Conservation (phyloP, 2,329 filamentous ascomycete species). For the Emergomyces africanus region DNA sequence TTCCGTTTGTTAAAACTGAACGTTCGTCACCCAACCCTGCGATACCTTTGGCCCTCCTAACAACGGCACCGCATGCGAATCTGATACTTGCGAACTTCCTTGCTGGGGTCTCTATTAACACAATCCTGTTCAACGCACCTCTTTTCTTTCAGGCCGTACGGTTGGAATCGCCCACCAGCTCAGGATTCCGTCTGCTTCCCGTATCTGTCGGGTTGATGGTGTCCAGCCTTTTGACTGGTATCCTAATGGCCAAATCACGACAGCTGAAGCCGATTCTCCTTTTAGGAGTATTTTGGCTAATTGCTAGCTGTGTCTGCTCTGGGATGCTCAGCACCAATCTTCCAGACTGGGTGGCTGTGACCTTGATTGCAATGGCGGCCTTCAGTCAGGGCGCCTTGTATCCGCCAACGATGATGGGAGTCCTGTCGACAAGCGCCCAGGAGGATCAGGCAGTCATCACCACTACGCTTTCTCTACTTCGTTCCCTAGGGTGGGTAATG, state of each 20-base stretch:
- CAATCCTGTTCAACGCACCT: constrained; percentile 56
- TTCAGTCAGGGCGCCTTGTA: constrained; percentile 53
- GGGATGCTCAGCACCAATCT: constrained; percentile 39
- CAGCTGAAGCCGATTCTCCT: constrained; percentile 48
- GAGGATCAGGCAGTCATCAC: constrained; percentile 55
- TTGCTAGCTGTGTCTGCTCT: constrained; percentile 42
- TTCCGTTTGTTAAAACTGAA: constrained; percentile 30
- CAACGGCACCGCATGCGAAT: constrained; percentile 33
- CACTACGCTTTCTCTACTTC: constrained; percentile 57
- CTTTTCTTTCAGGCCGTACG: constrained; percentile 66
- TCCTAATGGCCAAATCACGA: constrained; percentile 49
- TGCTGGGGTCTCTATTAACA: constrained; percentile 35
- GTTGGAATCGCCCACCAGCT: constrained; percentile 53
- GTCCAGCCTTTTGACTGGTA: constrained; percentile 45
- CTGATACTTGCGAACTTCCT: constrained; percentile 42
- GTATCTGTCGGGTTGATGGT: constrained; percentile 45
- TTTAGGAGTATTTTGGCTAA: constrained; percentile 35
- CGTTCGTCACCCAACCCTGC: constrained; percentile 34
- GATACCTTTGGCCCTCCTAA: constrained; percentile 37
- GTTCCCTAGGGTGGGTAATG: constrained; percentile 57
- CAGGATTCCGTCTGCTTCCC: constrained; percentile 57
- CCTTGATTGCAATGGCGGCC: constrained; percentile 44
- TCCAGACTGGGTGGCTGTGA: constrained; percentile 39
- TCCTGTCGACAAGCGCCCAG: constrained; percentile 47
- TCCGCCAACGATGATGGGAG: constrained; percentile 49